phyloP scores from a whole-genome alignment of 257 asterid genomes.

The Plantago elongata region DNA sequence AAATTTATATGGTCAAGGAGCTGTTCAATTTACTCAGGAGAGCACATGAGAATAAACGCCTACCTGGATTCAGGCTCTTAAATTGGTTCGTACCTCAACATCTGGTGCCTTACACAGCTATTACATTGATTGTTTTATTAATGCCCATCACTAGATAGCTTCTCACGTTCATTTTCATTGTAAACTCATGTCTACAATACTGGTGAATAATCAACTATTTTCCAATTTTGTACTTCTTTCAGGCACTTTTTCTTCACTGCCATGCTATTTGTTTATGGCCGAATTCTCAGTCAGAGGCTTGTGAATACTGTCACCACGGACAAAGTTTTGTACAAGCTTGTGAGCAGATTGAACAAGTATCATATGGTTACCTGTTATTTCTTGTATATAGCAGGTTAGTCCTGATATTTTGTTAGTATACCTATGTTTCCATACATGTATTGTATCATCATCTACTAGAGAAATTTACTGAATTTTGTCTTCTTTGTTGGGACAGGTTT shows the following conservation, averaged over 20 bases:
- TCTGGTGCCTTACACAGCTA: neutral
- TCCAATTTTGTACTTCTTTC: conserved; percentile 15
- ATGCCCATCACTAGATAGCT: neutral
- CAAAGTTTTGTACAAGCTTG: conserved; percentile 64
- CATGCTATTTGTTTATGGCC: conserved; percentile 80
- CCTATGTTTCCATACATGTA: neutral
- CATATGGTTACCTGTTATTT: conserved; percentile 91
- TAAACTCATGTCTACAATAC: neutral
- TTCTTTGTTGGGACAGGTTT: conserved; percentile 49
- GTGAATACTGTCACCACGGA: conserved; percentile 73
- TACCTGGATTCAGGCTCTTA: conserved; percentile 89
- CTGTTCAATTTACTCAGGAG: conserved; percentile 78
- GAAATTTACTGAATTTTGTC: conserved; percentile 16
- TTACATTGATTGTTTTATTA: neutral
- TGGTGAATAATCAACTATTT: neutral
- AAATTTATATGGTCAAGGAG: conserved; percentile 90
- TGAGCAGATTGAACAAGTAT: conserved; percentile 69
- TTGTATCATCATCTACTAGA: neutral
- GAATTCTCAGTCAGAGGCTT: conserved; percentile 79
- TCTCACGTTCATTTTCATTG: conserved; percentile 15
- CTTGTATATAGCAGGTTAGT: conserved; percentile 74
- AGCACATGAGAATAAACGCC: conserved; percentile 81
- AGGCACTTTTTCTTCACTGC: conserved; percentile 94
- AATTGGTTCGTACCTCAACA: conserved; percentile 58
- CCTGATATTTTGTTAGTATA: conserved; percentile 13